A percentile compares a stretch with the other conserved stretches of the same genome.
Conservation (phyloP, 139 green algal species). For the Micractinium sp. region DNA sequence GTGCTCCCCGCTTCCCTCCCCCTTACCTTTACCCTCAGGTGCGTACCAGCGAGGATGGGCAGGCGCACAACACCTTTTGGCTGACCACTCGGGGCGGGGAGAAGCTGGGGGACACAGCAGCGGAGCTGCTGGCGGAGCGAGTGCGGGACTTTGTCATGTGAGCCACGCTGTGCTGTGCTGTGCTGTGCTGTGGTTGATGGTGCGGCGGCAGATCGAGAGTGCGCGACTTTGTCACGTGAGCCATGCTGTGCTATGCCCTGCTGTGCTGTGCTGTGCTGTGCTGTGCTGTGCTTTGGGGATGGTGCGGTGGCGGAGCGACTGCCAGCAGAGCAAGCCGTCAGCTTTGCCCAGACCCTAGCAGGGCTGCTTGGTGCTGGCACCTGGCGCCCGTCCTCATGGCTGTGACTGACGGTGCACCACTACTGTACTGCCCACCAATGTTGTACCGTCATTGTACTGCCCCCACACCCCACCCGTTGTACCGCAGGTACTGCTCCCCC, state of each 20-base stretch:
- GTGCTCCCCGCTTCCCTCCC: not conserved
- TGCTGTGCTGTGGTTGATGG: not conserved
- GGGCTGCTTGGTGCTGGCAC: no score
- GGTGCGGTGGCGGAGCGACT: no score
- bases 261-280: not conserved
- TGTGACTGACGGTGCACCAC: no score
- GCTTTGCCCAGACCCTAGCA: no score
- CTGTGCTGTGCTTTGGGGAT: not conserved
- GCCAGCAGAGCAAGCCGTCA: no score
- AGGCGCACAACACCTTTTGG: constrained; percentile 65
- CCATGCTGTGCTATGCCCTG: not conserved
- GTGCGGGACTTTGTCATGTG: constrained; percentile 60
- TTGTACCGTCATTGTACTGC: no score
- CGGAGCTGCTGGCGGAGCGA: constrained; percentile 55
- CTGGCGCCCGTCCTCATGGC: no score
- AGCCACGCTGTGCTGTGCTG: not conserved
- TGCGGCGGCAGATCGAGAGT: constrained; percentile 6
- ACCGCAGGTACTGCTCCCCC: constrained; percentile 58
- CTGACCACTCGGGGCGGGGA: constrained; percentile 30
- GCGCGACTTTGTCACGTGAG: constrained; percentile 53
- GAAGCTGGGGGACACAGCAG: constrained; percentile 51
- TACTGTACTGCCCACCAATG: no score
- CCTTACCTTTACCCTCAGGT: not conserved
- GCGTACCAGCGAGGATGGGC: constrained; percentile 40
- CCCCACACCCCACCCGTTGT: not conserved